Conservation (phyloP, 805 yeast species). For the Metschnikowia lochheadii region DNA sequence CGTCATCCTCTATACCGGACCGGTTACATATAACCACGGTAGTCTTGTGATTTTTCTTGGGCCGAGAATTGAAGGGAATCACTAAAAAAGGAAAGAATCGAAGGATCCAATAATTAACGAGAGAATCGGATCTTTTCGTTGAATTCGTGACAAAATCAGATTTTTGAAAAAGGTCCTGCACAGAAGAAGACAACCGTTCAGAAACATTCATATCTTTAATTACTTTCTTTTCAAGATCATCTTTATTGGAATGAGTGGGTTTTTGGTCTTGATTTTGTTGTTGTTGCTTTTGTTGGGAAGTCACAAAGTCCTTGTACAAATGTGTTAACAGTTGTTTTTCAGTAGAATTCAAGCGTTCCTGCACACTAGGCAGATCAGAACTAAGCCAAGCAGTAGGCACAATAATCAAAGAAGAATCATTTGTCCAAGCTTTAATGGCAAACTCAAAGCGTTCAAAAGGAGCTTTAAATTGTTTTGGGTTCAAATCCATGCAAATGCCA, state of each 20-base stretch:
- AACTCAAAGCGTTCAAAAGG: slow-evolving; percentile 76
- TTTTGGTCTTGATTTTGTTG: background rate
- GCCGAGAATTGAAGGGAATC: slow-evolving; percentile 27
- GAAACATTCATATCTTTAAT: too few species aligned
- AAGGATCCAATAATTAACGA: slow-evolving; percentile 66
- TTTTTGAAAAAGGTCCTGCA: background rate
- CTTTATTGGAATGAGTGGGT: too few species aligned
- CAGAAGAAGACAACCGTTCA: background rate
- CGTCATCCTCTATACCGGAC: slow-evolving; percentile 69
- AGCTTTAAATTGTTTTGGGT: slow-evolving; percentile 79
- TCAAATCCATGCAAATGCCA: slow-evolving; percentile 94
- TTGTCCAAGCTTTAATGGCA: slow-evolving; percentile 46
- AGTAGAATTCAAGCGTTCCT: slow-evolving; percentile 9
- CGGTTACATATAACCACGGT: slow-evolving; percentile 62
- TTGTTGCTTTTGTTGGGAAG: too few species aligned
- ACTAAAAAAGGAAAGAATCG: slow-evolving; percentile 62
- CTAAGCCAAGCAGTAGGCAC: slow-evolving; percentile 89
- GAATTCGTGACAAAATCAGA: slow-evolving; percentile 2
- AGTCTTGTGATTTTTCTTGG: slow-evolving; percentile 21
- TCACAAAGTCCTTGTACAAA: background rate
- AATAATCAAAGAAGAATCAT: slow-evolving; percentile 52
- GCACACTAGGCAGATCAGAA: slow-evolving; percentile 42
- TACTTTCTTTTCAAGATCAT: too few species aligned
- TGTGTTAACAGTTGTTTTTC: background rate
- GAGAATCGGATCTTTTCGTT: slow-evolving; percentile 15